Conservation (phyloP, 2,329 filamentous ascomycete species). For the Conoideocrella luteorostrata region DNA sequence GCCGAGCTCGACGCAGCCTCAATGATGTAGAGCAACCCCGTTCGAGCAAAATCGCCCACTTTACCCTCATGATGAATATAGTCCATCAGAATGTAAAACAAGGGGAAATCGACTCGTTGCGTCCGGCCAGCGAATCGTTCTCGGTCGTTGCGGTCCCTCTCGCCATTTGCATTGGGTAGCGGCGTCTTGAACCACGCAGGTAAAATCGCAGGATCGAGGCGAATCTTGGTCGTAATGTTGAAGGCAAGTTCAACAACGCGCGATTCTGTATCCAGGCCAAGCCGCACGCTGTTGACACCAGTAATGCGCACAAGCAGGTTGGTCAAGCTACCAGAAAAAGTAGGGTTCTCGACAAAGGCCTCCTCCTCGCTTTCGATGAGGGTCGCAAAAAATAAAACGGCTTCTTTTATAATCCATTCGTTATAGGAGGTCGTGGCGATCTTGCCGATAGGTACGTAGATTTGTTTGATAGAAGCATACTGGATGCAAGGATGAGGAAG, state of each 20-base stretch:
- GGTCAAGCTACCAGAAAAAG: conserved; percentile 82
- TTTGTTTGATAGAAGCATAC: conserved; percentile 78
- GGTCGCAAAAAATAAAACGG: conserved; percentile 80
- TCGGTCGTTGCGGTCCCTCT: conserved; percentile 51
- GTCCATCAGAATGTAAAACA: conserved; percentile 93
- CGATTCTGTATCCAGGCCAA: conserved; percentile 75
- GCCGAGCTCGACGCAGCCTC: conserved; percentile 82
- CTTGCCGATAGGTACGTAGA: conserved; percentile 84
- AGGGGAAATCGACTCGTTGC: conserved; percentile 85
- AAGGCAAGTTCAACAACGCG: conserved; percentile 90
- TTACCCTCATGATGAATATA: conserved; percentile 95
- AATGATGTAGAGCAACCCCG: conserved; percentile 90
- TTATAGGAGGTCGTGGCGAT: conserved; percentile 81
- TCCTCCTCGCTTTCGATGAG: conserved; percentile 96
- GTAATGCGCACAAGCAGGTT: conserved; percentile 77
- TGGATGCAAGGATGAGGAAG: conserved; percentile 86
- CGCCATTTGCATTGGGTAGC: conserved; percentile 22
- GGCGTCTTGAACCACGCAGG: conserved; percentile 81
- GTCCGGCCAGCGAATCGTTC: conserved; percentile 78
- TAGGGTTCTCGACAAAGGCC: conserved; percentile 79
- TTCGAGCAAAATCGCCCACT: conserved; percentile 91
- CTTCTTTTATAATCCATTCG: conserved; percentile 77
- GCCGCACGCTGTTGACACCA: conserved; percentile 63
- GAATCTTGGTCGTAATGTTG: conserved; percentile 93
- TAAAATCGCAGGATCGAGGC: conserved; percentile 78